phyloP scores from a whole-genome alignment of 805 yeast species.

The Candida patagonica region DNA sequence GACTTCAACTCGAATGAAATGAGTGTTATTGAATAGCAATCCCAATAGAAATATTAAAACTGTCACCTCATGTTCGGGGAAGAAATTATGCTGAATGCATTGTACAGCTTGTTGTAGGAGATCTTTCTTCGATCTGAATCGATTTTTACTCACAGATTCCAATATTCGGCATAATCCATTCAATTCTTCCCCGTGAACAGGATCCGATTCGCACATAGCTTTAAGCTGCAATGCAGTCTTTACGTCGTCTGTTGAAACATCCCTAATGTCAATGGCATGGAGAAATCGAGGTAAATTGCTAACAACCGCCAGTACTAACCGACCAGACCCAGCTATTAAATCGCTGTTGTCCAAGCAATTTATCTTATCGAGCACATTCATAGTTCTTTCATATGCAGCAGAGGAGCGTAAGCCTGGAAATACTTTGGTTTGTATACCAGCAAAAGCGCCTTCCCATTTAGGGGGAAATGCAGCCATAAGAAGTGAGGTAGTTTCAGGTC shows the following conservation, averaged over 20 bases:
- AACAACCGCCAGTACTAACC: conserved; percentile 63
- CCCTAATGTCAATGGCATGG: conserved; percentile 57
- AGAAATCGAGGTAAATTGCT: conserved; percentile 78
- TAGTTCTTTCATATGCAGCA: conserved; percentile 66
- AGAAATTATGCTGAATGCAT: conserved; percentile 57
- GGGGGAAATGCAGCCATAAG: conserved; percentile 83
- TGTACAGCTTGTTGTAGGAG: conserved; percentile 73
- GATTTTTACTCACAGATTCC: conserved; percentile 62
- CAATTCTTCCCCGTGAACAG: conserved; percentile 22
- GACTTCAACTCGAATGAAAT: conserved; percentile 76
- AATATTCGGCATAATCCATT: conserved; percentile 61
- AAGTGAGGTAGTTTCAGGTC: conserved; percentile 77
- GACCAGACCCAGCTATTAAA: conserved; percentile 56
- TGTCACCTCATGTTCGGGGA: conserved; percentile 67
- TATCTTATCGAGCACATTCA: conserved; percentile 64
- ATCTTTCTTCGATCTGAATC: conserved; percentile 86
- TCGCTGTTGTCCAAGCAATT: conserved; percentile 60
- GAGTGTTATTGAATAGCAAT: conserved; percentile 60
- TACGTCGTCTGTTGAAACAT: conserved; percentile 41
- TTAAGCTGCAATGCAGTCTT: conserved; percentile 50
- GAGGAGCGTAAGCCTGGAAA: conserved; percentile 79
- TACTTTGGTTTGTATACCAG: conserved; percentile 73
- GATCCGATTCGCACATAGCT: conserved; percentile 42
- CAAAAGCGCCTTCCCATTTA: conserved; percentile 91
- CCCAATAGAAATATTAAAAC: conserved; percentile 70